Evolutionary conservation across 2,329 filamentous ascomycete species (phyloP).

Genomic region (Periconia sp.): DNA sequence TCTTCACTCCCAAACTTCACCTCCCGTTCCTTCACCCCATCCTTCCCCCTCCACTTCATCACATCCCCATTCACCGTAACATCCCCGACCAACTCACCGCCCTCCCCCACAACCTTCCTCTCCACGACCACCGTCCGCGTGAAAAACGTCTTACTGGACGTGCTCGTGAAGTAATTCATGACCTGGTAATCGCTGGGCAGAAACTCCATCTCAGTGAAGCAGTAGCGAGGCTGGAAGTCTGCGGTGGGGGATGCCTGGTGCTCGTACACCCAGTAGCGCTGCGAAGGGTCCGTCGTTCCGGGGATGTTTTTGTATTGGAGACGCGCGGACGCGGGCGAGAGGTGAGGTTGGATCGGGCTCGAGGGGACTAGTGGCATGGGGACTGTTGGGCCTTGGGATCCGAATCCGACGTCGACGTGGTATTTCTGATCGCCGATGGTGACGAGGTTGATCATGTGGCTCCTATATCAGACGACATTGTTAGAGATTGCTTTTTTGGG

Average conservation of each 20-base stretch:
- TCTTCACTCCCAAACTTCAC: slow-evolving; percentile 46
- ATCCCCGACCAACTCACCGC: slow-evolving; percentile 40
- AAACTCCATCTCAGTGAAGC: slow-evolving; percentile 56
- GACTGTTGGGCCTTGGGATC: slow-evolving; percentile 38
- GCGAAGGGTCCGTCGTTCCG: slow-evolving; percentile 35
- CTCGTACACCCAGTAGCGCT: slow-evolving; percentile 50
- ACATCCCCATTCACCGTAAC: slow-evolving; percentile 47
- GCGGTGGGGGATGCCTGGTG: slow-evolving; percentile 38
- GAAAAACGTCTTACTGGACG: slow-evolving; percentile 34
- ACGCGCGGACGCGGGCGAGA: slow-evolving; percentile 32
- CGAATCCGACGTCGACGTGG: slow-evolving; percentile 50
- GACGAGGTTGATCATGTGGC: slow-evolving; percentile 51
- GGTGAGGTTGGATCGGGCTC: slow-evolving; percentile 26
- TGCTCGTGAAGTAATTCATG: slow-evolving; percentile 41
- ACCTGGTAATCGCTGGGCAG: slow-evolving; percentile 32
- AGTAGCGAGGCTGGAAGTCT: slow-evolving; percentile 64
- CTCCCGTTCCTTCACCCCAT: slow-evolving; percentile 45
- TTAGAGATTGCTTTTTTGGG: too few relatives aligned
- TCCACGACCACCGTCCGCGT: slow-evolving; percentile 45
- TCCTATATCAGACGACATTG: slow-evolving; percentile 22
- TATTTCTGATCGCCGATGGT: slow-evolving; percentile 37
- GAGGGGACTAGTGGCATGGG: slow-evolving; percentile 42
- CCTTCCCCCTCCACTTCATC: slow-evolving; percentile 49
- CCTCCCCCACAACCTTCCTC: slow-evolving; percentile 51
- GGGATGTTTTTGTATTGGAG: slow-evolving; percentile 39